phyloP scores from a whole-genome alignment of 768 basidiomycete genomes.

The Boletus rex-veris region DNA sequence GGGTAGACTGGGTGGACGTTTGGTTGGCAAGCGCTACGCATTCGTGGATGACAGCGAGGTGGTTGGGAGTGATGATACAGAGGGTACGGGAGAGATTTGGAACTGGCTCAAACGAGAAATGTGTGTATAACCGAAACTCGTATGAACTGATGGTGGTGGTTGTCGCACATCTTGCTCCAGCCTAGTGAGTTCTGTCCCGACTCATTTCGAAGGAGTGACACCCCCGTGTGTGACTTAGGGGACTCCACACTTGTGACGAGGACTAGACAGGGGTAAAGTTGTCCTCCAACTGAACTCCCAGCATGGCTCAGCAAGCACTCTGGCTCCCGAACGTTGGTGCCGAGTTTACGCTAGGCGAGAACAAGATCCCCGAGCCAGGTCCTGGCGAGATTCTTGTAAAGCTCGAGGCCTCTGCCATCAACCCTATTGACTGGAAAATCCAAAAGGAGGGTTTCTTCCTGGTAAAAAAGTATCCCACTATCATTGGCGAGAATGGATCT shows the following conservation, averaged over 20 bases:
- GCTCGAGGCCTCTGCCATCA: slow-evolving; percentile 39
- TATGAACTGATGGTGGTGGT: background rate
- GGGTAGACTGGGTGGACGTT: slow-evolving; percentile 19
- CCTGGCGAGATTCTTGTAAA: slow-evolving; percentile 43
- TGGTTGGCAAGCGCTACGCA: slow-evolving; percentile 40
- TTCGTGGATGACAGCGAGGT: slow-evolving; percentile 31
- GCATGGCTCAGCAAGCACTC: slow-evolving; percentile 11
- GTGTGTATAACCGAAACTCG: slow-evolving; percentile 7
- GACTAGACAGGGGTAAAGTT: background rate
- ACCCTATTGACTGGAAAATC: slow-evolving; percentile 38
- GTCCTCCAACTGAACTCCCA: background rate
- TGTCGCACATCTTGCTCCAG: no score
- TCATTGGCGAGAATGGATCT: slow-evolving; percentile 37
- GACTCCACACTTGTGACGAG: no score
- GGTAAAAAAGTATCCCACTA: slow-evolving; percentile 35
- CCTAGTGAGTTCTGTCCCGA: no score
- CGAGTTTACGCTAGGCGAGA: slow-evolving; percentile 7
- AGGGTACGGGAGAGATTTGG: slow-evolving; percentile 25
- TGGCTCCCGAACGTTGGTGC: slow-evolving; percentile 14
- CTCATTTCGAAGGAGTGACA: no score
- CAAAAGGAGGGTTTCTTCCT: slow-evolving; percentile 5
- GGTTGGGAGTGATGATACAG: background rate
- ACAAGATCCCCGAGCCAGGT: slow-evolving; percentile 33
- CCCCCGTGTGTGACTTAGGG: no score
- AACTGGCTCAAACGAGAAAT: slow-evolving; percentile 20